Evolutionary conservation across 2,329 filamentous ascomycete genomes (phyloP), one percentile per base, ranked within the genome.

Genomic region (Teratosphaeria zuluensis): DNA sequence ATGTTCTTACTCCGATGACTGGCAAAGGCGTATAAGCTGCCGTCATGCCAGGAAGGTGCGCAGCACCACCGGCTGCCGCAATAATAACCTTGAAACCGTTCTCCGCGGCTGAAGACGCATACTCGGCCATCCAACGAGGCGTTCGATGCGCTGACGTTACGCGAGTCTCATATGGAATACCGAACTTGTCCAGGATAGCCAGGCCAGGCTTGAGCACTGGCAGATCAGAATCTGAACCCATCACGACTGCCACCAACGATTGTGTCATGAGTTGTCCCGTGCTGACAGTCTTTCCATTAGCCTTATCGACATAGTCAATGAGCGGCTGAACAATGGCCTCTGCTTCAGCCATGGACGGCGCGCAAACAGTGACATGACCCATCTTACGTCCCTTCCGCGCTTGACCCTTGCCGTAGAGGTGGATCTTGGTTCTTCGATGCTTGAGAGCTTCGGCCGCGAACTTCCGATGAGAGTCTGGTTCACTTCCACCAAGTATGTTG

Each of bases 371-470:
- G 65, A 99, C 84, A 73, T 99, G 94, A 11, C 92, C 92, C 77
- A 97, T 97, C 75, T 97, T 99, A 53, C 94, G 86, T 35, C 90
- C 88, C 4, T 89, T 90, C 66, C 91, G 89, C 30, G 91, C 88
- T 53, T 83, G 84, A 11, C 83, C 84, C 75, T 97, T 97, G 68
- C 92, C 92, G 76, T 99, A 99, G 53, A 96, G 83, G 69, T 99
- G 92, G 11, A 96, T 80, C 56, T 78, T 81, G 14, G 65, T 42
- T 81, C 83, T 57, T 80, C 82, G 51, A 80, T 81, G 56, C 53
- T 80, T 76, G 35, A 86, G 75, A 1, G 86, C 85, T 56, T 75
- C 74, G 59, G 80, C 74, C 12, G 81, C 81, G 58, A 84, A 76
- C 53, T 81, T 73, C 46, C 83, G 72, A 67, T 92, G 88, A 0